Base-by-base conservation (phyloP, 116 monocot species). In the Zostera marina region DNA sequence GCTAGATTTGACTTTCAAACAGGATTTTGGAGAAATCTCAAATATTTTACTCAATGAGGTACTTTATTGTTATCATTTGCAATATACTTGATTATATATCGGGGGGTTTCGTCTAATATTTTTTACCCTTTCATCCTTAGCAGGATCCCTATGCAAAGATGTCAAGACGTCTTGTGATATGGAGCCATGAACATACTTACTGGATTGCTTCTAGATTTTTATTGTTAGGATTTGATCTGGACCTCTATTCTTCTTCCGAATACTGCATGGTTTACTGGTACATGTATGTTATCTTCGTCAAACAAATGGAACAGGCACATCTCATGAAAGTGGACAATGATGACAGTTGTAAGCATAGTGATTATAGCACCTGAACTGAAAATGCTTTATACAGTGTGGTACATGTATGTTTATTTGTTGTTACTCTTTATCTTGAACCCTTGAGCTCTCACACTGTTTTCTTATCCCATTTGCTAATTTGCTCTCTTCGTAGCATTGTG, bases 231-330 rank as follows among this genome's bases (percentile, higher is more conserved):
- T 98, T 98, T 64, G 80, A 98, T 62, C 54, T 98, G 61, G 90
- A 98, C 54, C 78, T 98, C 17, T 98, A 85, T 67, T 78, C 80
- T 70, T 63, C 86, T 20, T 47, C 59, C 26, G 96, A 89, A 62
- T 98, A 85, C 57, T 89, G 85, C 72, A 98, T 98, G 96, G 78
- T 89, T 14, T 98, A 98, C 68, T 98, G 96, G 96, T 89, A 98
- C 62, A 76, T 98, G 89, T 80, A 82, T 68, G 73, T 89, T 19
- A 48, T 86, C 17, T 77, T 72, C 45, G 69, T 77, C 64, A 88
- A 81, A 67, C 86, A 76, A 6, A 63, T 89, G 52, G 90, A 98
- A 55, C 82, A 72, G 71, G 72, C 68, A 67, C 90, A 89, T 61
- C 52, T 81, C 44, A 77, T 76, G 59, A 52, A 74, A 40, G 64